Base-by-base conservation (phyloP, 208 protist genomes). In the Acanthamoeba castellanii region DNA sequence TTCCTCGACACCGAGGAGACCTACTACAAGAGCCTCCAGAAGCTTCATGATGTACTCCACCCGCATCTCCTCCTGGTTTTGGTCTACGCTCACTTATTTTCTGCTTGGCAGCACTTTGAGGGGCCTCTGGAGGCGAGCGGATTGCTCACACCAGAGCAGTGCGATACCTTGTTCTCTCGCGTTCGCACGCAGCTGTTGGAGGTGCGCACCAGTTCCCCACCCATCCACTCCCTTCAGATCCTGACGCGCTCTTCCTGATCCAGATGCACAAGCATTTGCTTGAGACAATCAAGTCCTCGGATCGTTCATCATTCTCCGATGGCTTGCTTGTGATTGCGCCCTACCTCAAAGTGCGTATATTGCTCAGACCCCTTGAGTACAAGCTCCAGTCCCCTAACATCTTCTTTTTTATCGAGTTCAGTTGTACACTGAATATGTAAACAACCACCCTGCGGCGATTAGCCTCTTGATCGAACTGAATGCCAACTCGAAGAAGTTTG, bases 361-460 rank as follows among this genome's bases (percentile, higher is more conserved):
- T 66, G 25, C 66, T 32, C 30, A 20, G 1, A 22, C 70, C 70
- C 20, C 37, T 27, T 22, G 11, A 14, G 70, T 27, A 13, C 37
- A 27, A 45, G 16, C 20, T 45, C 42, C 42, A 8, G 5, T 50
- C 45, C n/a, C 25, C 82, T 89, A 27, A 20, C 8, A 32, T 25
- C 27, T n/a, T 89, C 27, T 89, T 14, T 89, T 32, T 20, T 27
- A 0, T 25, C 34, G 16, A 30, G 32, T 30, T 8, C 84, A 91
- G 84, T 50, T 91, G 52, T 91, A 91, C 59, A 91, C 84, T 68
- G 84, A 91, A n/a, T 91, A 91, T 70, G 84, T 91, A 27, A 91
- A 91, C 25, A 91, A 91, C 42, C 84, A 91, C 55, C 84, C 84
- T 27, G 34, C 70, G 27, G 84, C 84, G 8, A 91, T 70, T 32